Evolutionary conservation across 768 basidiomycete genomes (phyloP).

Genomic region (Russula vinacea): DNA sequence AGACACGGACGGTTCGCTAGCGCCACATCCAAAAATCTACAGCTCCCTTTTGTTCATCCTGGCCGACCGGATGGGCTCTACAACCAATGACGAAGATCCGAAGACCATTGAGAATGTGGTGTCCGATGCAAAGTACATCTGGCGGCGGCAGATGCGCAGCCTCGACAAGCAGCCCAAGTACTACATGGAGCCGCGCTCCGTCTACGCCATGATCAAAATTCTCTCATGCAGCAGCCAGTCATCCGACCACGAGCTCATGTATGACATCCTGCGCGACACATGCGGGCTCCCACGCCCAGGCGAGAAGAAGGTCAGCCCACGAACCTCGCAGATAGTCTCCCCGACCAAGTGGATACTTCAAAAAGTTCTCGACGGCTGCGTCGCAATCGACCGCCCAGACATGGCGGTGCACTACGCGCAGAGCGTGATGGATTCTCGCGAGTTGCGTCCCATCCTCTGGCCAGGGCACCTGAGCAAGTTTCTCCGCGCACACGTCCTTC

Average conservation of each 20-base stretch:
- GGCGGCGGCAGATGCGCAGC: slow-evolving; percentile 60
- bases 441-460: not conserved
- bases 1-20: slow-evolving; percentile 58
- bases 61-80: slow-evolving; percentile 35
- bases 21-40: slow-evolving; percentile 59
- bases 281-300: slow-evolving; percentile 55
- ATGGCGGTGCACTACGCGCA: slow-evolving; percentile 56
- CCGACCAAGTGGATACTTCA: slow-evolving; percentile 51
- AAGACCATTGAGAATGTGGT: slow-evolving; percentile 30
- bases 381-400: slow-evolving; percentile 44
- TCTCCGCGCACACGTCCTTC: not conserved
- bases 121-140: slow-evolving; percentile 65
- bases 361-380: slow-evolving; percentile 56
- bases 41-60: slow-evolving; percentile 61
- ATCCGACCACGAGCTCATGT: slow-evolving; percentile 62
- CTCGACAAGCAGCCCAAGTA: slow-evolving; percentile 47
- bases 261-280: slow-evolving; percentile 59
- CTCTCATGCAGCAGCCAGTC: slow-evolving; percentile 51
- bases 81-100: not conserved
- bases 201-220: slow-evolving; percentile 52
- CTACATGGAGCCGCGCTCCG: slow-evolving; percentile 51
- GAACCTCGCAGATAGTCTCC: slow-evolving; percentile 30
- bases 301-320: no score
- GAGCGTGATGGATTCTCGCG: slow-evolving; percentile 49
- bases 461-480: slow-evolving; percentile 4